phyloP scores from a whole-genome alignment of 2,329 filamentous ascomycete species.

The Pyricularia pennisetigena region DNA sequence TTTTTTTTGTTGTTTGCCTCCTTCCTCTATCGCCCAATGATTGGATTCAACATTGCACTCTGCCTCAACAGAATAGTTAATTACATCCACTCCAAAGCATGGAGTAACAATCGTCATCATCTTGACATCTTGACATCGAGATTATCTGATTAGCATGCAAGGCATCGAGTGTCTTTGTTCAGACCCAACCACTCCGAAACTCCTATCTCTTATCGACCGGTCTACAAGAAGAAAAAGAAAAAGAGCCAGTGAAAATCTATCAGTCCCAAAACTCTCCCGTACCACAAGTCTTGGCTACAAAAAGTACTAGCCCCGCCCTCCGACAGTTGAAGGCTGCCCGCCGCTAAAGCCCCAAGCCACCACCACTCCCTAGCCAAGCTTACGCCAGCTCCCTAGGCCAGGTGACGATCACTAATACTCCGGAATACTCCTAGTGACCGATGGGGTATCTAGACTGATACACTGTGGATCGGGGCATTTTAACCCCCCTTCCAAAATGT shows the following conservation, averaged over 20 bases:
- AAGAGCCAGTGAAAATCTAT: no score
- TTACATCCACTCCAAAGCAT: not conserved
- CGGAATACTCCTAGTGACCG: not conserved
- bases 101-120: not conserved
- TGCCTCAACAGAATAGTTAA: not conserved
- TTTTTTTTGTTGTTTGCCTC: not conserved
- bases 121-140: not conserved
- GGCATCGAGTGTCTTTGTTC: not conserved
- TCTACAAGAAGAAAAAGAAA: not conserved
- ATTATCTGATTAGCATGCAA: not conserved
- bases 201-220: not conserved
- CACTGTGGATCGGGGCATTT: not conserved
- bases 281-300: not conserved
- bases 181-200: not conserved
- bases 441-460: not conserved
- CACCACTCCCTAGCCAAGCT: not conserved
- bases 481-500: no score
- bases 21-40: not conserved
- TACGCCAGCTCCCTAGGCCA: not conserved
- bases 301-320: not conserved
- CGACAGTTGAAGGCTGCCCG: not conserved
- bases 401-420: not conserved
- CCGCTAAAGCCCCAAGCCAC: not conserved
- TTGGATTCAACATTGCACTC: not conserved
- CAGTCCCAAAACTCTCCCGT: no score